phyloP scores from a whole-genome alignment of 768 basidiomycete species.

The Rhodotorula taiwanensis region DNA sequence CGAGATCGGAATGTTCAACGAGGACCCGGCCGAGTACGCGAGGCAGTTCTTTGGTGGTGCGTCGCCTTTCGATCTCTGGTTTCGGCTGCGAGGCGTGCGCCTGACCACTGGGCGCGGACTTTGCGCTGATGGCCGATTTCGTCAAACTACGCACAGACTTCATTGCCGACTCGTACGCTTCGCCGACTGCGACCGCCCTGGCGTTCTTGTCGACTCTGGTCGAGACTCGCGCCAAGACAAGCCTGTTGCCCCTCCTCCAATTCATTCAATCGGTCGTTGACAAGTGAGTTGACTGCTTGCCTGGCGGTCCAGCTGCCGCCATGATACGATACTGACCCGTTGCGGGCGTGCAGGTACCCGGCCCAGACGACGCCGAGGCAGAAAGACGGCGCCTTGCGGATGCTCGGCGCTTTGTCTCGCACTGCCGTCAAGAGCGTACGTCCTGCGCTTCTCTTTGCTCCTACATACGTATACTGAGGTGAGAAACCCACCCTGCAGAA shows the following conservation, averaged over 20 bases:
- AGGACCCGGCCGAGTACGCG: slow-evolving; percentile 77
- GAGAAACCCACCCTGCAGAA: slow-evolving; percentile 25
- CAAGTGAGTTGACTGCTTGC: too few relatives aligned
- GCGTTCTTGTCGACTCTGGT: slow-evolving; percentile 68
- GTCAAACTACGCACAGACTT: slow-evolving; percentile 71
- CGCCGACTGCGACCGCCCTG: slow-evolving; percentile 68
- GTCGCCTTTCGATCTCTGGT: not conserved
- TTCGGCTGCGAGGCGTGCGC: too few relatives aligned
- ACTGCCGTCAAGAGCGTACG: slow-evolving; percentile 74
- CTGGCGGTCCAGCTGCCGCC: not conserved
- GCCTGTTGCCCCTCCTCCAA: slow-evolving; percentile 69
- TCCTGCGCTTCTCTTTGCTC: not conserved
- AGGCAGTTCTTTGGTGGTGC: slow-evolving; percentile 62
- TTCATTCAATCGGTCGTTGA: slow-evolving; percentile 69
- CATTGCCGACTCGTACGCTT: slow-evolving; percentile 68
- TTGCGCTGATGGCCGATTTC: not conserved
- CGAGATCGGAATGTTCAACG: slow-evolving; percentile 64
- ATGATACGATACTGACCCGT: not conserved
- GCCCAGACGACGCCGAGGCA: slow-evolving; percentile 51
- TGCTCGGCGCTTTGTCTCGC: slow-evolving; percentile 65
- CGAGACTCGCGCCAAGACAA: slow-evolving; percentile 69
- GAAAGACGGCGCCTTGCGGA: slow-evolving; percentile 76
- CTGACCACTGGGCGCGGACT: not conserved
- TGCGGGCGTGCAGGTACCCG: slow-evolving; percentile 29
- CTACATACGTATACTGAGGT: not conserved